Evolutionary conservation across 83 land plant genomes (phyloP).

Genomic region (Picea abies): DNA sequence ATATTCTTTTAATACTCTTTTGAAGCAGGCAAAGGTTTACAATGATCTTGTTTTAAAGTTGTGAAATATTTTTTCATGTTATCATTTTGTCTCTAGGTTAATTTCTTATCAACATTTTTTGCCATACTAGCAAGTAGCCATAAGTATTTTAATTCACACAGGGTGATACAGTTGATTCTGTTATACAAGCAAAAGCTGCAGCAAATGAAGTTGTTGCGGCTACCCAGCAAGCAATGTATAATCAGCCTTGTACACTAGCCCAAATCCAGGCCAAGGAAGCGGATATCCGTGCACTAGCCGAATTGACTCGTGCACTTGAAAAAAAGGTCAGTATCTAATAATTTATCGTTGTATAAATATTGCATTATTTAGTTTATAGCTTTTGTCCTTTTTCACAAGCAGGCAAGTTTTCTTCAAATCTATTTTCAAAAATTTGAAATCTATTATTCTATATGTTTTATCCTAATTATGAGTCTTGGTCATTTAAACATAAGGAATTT

Average conservation of each 20-base stretch:
- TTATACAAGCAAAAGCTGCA: conserved; percentile 16
- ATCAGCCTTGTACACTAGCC: conserved; percentile 31
- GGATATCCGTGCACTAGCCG: conserved; percentile 86
- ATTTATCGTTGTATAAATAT: neutral
- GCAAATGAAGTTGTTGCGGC: neutral
- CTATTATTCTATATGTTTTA: too few species aligned
- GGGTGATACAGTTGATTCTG: conserved; percentile 56
- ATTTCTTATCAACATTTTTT: too few species aligned
- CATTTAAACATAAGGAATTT: too few species aligned
- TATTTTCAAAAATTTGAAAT: neutral
- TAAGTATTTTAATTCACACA: too few species aligned
- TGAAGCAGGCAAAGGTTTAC: conserved; percentile 73
- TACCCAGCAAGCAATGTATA: conserved; percentile 51
- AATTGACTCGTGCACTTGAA: conserved; percentile 69
- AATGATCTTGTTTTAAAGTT: too few species aligned
- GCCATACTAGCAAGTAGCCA: too few species aligned
- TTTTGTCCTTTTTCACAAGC: neutral
- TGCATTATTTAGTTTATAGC: neutral
- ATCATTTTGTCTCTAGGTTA: too few species aligned
- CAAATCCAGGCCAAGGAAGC: too few species aligned
- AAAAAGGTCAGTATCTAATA: conserved; percentile 60
- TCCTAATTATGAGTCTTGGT: too few species aligned
- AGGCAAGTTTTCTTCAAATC: too few species aligned
- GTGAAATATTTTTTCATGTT: too few species aligned
- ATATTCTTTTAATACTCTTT: conserved; percentile 42